Conservation (phyloP, 1,284 basidiomycete genomes). For the Meripilus lineatus region DNA sequence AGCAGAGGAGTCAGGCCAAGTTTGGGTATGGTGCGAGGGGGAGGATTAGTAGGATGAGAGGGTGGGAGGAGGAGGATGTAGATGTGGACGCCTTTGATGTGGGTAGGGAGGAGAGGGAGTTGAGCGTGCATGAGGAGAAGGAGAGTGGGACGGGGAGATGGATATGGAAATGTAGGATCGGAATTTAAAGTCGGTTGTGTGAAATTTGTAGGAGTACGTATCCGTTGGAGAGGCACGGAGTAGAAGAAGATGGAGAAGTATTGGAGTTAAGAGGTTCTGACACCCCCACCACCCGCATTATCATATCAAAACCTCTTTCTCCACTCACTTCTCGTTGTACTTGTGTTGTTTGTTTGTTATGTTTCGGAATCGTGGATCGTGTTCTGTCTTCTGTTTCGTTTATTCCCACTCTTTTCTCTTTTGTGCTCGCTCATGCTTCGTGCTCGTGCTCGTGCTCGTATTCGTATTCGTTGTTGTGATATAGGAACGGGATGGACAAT, state of each 20-base stretch:
- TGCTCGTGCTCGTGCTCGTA: too few relatives aligned
- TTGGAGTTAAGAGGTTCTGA: background rate
- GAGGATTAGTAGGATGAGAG: slow-evolving; percentile 22
- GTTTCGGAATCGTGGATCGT: background rate
- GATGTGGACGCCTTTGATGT: slow-evolving; percentile 21
- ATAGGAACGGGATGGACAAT: too few relatives aligned
- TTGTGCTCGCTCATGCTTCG: background rate
- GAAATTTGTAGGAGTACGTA: background rate
- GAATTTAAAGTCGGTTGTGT: background rate
- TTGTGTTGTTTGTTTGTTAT: background rate
- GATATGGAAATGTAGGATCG: slow-evolving; percentile 32
- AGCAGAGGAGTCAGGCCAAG: slow-evolving; percentile 8
- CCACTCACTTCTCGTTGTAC: background rate
- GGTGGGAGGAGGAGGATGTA: slow-evolving; percentile 27
- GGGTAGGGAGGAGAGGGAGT: background rate
- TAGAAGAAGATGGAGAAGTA: background rate
- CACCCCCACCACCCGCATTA: background rate
- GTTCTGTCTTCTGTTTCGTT: background rate
- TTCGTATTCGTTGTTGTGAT: background rate
- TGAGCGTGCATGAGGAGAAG: slow-evolving; percentile 18
- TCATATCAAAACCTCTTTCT: background rate
- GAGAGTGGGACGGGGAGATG: slow-evolving; percentile 37
- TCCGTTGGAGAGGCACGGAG: background rate
- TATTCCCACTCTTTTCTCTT: background rate
- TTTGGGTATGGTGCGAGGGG: slow-evolving; percentile 25